phyloP scores from a whole-genome alignment of 129 eudicot species.

The Daucus carota region DNA sequence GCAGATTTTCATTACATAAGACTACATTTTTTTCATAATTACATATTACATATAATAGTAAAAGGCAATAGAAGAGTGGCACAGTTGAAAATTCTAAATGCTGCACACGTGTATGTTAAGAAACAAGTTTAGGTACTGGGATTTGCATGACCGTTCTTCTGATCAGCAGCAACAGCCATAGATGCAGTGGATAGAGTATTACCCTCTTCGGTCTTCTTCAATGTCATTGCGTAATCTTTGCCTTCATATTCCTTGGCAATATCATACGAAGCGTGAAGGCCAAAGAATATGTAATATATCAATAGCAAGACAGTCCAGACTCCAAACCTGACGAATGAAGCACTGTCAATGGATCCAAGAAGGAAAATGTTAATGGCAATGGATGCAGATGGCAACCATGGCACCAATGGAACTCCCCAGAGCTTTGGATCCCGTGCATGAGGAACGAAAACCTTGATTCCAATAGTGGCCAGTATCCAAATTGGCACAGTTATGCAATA shows the following conservation, averaged over 20 bases:
- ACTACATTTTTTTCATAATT: not conserved
- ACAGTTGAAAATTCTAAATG: not conserved
- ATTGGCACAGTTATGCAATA: conserved; percentile 63
- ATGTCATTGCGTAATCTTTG: conserved; percentile 1
- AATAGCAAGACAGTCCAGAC: conserved; percentile 54
- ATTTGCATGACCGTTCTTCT: conserved; percentile 9
- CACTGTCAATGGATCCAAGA: conserved; percentile 57
- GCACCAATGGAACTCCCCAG: conserved; percentile 88
- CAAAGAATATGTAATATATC: conserved; percentile 58
- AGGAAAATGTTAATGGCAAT: conserved; percentile 73
- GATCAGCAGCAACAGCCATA: conserved; percentile 2
- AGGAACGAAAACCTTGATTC: conserved; percentile 43
- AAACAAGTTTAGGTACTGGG: not conserved
- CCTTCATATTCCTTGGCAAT: conserved; percentile 52
- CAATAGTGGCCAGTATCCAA: conserved; percentile 47
- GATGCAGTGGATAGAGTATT: not conserved
- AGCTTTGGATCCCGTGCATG: conserved; percentile 54
- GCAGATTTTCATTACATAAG: not conserved
- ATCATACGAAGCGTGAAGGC: conserved; percentile 82
- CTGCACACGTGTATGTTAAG: not conserved
- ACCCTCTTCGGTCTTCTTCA: conserved; percentile 46
- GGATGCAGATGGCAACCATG: conserved; percentile 80
- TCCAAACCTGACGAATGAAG: conserved; percentile 51
- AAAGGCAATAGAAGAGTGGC: not conserved
- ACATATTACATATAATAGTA: not conserved